A percentile compares a stretch with the other conserved stretches of the same genome.
Conservation (phyloP, 768 basidiomycete genomes). For the Hebeloma cylindrosporum region DNA sequence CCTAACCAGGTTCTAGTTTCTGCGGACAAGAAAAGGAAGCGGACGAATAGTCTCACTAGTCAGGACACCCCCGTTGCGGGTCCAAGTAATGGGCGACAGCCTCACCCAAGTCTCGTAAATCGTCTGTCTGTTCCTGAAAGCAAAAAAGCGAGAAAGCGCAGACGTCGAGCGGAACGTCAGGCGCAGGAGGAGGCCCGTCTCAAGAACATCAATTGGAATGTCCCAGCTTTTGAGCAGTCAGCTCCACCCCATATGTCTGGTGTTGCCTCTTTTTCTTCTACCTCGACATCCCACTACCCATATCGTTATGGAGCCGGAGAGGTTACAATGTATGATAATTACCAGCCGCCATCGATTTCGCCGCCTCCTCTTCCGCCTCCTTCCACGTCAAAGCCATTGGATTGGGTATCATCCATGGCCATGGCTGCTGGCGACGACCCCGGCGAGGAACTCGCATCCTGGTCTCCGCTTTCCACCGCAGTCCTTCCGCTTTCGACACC, state of each 20-base stretch:
- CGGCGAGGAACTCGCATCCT: background rate
- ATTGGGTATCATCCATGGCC: slow-evolving; percentile 46
- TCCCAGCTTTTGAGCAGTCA: background rate
- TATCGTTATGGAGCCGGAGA: no score
- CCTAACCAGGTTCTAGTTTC: no score
- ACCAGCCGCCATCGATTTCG: background rate
- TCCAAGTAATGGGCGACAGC: slow-evolving; percentile 7
- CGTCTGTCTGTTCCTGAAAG: slow-evolving; percentile 28
- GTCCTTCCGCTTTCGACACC: no score
- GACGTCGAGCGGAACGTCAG: slow-evolving; percentile 36
- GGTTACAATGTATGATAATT: background rate
- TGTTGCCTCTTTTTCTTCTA: background rate
- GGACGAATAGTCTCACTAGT: slow-evolving; percentile 16
- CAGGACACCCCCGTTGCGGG: slow-evolving; percentile 12
- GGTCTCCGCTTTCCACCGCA: slow-evolving; percentile 13
- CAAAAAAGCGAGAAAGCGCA: slow-evolving; percentile 43
- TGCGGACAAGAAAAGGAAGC: slow-evolving; percentile 21
- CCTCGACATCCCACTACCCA: no score
- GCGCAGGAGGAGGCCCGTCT: slow-evolving; percentile 28
- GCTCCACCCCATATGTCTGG: slow-evolving; percentile 9
- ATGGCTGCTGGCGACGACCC: slow-evolving; percentile 25
- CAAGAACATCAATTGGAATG: slow-evolving; percentile 18
- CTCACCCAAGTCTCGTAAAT: slow-evolving; percentile 21
- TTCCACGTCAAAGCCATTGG: slow-evolving; percentile 23
- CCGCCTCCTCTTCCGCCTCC: background rate